Base-by-base conservation (phyloP, 2,329 filamentous ascomycete species). In the Phoma sp. region DNA sequence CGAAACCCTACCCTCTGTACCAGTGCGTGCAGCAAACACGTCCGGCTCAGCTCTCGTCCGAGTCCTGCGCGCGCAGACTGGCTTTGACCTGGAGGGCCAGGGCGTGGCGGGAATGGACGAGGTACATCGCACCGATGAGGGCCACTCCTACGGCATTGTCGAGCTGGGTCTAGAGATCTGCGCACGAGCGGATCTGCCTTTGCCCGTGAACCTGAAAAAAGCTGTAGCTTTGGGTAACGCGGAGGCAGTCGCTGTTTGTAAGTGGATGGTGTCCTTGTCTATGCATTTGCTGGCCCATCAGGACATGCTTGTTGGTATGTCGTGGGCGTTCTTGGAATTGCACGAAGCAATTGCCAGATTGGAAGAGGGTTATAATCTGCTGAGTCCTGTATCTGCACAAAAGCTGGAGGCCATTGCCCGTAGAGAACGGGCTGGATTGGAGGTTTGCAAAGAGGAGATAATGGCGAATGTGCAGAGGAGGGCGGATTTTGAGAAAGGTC, bases 31-130 rank as follows among this genome's bases (percentile, higher is more conserved):
- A 4, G 66, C 71, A 6, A 70, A 65, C 27, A 41, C 37, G 0
- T 66, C 71, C 25, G 71, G 62, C 14, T 76, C 73, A 53, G 62
- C 71, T 10, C 60, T 78, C 8, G 54, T 80, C 30, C 69, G 69
- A 24, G 62, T 78, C 23, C 59, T 80, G 8, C 73, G 77, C 8
- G 70, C 75, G 9, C 72, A 79, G 50, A 66, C 66, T 39, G 76
- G 76, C 4, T 78, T 79, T 39, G 63, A 58, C 7, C 57, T 64
- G n/a, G 74, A 77, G 52, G 65, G 67, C 1, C 56, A 64, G 14
- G 65, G 69, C 4, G 73, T 77, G 3, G 71, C 70, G 2, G 76
- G 75, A n/a, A 78, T 78, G 72, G 72, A 75, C 39, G 76, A 77
- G 57, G 67, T 75, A 9, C 64, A 47, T 55, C 70, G 56, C 30